phyloP scores from a whole-genome alignment of 352 stramenopile species.

The Pythium brassicae region DNA sequence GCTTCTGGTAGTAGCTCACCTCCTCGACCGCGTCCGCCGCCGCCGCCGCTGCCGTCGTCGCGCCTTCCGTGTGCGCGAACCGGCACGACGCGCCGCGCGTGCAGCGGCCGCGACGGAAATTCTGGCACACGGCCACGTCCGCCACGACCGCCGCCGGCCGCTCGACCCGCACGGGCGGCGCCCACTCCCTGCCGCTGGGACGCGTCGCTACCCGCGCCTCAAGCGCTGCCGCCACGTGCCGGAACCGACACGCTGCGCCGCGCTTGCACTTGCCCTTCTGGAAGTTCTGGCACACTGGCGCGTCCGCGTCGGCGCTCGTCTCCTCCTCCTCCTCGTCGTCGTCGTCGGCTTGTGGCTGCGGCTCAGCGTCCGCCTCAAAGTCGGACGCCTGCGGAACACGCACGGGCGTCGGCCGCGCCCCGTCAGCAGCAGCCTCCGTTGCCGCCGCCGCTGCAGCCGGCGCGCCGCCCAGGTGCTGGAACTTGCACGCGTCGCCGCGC shows the following conservation, averaged over 20 bases:
- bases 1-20: conserved; percentile 59
- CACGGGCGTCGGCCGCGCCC: conserved; percentile 3
- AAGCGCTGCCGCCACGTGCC: conserved; percentile 29
- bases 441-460: too few species aligned
- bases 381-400: conserved; percentile 7
- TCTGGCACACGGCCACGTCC: conserved; percentile 44
- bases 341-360: conserved; percentile 8
- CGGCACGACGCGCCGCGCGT: conserved; percentile 46
- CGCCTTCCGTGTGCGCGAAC: conserved; percentile 41
- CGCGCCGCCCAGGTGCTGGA: conserved; percentile 49
- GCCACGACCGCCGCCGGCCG: conserved; percentile 33
- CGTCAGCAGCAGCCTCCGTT: conserved; percentile 3
- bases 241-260: conserved; percentile 52
- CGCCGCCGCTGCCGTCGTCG: background rate
- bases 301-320: conserved; percentile 35
- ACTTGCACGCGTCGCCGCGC: conserved; percentile 49
- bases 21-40: conserved; percentile 35
- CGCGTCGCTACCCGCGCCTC: background rate
- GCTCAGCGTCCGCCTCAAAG: conserved; percentile 3
- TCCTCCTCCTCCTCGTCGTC: conserved; percentile 22
- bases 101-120: conserved; percentile 41
- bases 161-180: conserved; percentile 29
- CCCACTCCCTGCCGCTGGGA: conserved; percentile 4
- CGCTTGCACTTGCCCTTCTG: conserved; percentile 72
- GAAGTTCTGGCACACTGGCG: conserved; percentile 60